Percentiles rank a stretch among this genome's conserved stretches.
Conservation (phyloP, 2,329 filamentous ascomycete species). For the Colletotrichum lini region DNA sequence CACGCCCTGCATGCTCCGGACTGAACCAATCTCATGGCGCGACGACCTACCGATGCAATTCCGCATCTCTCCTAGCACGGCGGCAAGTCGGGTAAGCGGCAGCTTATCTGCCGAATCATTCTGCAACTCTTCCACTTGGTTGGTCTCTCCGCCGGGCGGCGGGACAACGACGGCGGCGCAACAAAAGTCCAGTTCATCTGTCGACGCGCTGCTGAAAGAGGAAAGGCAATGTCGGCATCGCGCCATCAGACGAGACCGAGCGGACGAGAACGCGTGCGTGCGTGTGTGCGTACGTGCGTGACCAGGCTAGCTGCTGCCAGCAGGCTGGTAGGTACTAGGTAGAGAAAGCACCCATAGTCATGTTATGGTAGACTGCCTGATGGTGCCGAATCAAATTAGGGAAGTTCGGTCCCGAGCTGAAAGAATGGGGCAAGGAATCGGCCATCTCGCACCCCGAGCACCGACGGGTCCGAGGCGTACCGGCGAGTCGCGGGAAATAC, state of each 20-base stretch:
- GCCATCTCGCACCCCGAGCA: background rate
- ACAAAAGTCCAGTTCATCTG: no score
- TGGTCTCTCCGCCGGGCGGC: no score
- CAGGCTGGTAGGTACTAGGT: background rate
- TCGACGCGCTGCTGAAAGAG: background rate
- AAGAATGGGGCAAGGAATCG: background rate
- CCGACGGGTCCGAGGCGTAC: background rate
- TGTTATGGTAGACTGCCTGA: no score
- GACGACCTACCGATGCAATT: background rate
- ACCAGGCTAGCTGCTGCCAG: background rate
- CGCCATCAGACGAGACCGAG: constrained; percentile 5
- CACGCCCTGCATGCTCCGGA: constrained; percentile 6
- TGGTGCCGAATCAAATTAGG: background rate
- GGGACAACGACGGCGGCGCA: background rate
- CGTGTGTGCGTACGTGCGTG: background rate
- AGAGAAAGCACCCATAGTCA: no score
- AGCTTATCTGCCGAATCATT: background rate
- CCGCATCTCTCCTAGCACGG: constrained; percentile 1
- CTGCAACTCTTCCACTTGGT: background rate
- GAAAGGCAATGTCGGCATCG: background rate
- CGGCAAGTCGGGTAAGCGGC: background rate
- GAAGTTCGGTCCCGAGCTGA: constrained; percentile 4
- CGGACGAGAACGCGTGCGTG: background rate
- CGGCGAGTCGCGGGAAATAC: background rate
- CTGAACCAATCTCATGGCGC: background rate